Evolutionary conservation across 345 rosid genomes (phyloP).

Genomic region (Lenwebbia sp.): DNA sequence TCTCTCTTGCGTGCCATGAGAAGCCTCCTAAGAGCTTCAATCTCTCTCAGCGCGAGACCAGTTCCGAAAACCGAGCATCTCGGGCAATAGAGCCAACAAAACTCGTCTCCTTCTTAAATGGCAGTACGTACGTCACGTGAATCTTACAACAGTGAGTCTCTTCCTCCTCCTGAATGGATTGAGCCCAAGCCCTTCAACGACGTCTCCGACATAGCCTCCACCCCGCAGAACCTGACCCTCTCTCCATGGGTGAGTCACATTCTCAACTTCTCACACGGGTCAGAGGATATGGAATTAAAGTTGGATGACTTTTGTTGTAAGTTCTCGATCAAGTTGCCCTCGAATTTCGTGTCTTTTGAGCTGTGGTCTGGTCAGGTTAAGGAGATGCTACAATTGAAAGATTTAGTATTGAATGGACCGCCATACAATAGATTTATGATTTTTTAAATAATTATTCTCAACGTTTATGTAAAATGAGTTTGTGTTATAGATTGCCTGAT

Average conservation of each 20-base stretch:
- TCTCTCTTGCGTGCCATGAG: not conserved
- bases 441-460: too few species aligned
- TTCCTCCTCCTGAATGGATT: slow-evolving; percentile 81
- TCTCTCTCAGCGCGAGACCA: not conserved
- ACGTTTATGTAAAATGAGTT: too few species aligned
- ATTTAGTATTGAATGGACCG: too few species aligned
- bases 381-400: not conserved
- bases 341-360: slow-evolving; percentile 53
- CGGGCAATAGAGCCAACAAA: not conserved
- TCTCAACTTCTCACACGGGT: slow-evolving; percentile 45
- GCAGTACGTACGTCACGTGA: slow-evolving; percentile 19
- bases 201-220: slow-evolving; percentile 46
- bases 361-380: slow-evolving; percentile 15
- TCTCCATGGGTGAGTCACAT: slow-evolving; percentile 76
- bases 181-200: slow-evolving; percentile 47
- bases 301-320: slow-evolving; percentile 39
- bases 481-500: too few species aligned
- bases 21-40: not conserved
- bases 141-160: slow-evolving; percentile 18
- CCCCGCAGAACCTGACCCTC: slow-evolving; percentile 22
- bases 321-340: slow-evolving; percentile 58
- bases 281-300: slow-evolving; percentile 54
- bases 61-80: not conserved
- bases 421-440: too few species aligned
- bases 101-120: not conserved